A percentile compares a stretch with the other conserved stretches of the same genome.
These are phyloP conservation scores for Fusarium hostae DNA, from an alignment of 2,329 filamentous ascomycete species.

Conservation along the genomic window DNA sequence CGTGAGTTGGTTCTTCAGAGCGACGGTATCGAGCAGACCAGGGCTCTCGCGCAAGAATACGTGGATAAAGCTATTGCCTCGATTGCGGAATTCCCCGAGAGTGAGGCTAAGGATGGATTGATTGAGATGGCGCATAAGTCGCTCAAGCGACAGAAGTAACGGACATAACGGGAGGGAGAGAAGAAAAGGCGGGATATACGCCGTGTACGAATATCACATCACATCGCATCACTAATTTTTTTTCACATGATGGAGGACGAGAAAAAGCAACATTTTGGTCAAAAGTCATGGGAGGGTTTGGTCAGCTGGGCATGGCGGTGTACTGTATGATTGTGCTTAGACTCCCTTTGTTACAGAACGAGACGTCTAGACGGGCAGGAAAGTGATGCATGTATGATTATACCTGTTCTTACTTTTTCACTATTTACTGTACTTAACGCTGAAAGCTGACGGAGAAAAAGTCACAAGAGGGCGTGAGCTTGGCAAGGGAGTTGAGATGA, in stretches of 20 bases:
- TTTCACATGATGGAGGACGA: constrained; percentile 13
- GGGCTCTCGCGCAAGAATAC: constrained; percentile 90
- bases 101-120: constrained; percentile 91
- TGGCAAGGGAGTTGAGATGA: background rate
- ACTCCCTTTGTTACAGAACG: constrained; percentile 21
- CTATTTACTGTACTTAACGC: constrained; percentile 12
- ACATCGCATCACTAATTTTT: constrained; percentile 20
- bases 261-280: background rate
- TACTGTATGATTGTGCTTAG: constrained; percentile 35
- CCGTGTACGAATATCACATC: constrained; percentile 39
- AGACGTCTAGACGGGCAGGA: constrained; percentile 13
- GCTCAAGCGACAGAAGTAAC: constrained; percentile 84
- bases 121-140: constrained; percentile 96
- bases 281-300: constrained; percentile 1
- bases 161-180: background rate
- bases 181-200: constrained; percentile 12
- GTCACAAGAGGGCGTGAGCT: constrained; percentile 3
- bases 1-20: constrained; percentile 84
- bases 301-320: constrained; percentile 26
- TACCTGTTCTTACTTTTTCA: constrained; percentile 29
- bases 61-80: constrained; percentile 86
- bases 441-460: background rate
- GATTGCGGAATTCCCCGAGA: constrained; percentile 88
- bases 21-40: constrained; percentile 91
- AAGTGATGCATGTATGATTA: constrained; percentile 40